Base-by-base conservation (phyloP, 202 grass and related monocot genomes). In the Zoysia matrella region DNA sequence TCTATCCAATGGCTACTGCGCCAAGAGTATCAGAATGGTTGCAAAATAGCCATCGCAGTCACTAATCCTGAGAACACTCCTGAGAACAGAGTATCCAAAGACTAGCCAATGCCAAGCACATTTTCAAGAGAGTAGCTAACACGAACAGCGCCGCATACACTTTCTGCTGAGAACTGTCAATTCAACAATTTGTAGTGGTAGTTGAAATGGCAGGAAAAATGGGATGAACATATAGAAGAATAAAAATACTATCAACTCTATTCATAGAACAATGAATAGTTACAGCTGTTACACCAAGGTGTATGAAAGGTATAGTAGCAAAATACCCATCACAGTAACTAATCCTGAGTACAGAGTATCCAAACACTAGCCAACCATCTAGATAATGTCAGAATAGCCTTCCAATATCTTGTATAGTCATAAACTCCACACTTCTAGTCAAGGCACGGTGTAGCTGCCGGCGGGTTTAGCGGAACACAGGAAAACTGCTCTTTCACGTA, bases 401-500 rank as follows among this genome's bases (percentile, higher is more conserved):
- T 62, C 58, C 22, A 11, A 36, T 12, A 11, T 47, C 13, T 36
- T 36, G 47, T 85, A 53, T 75, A 36, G 14, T 11, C 6, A 8
- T 1, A 36, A 44, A 63, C 18, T 4, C 54, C 30, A 36, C 30
- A 70, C 4, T 46, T 42, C 76, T 76, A 81, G 15, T 22, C 43
- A 71, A 71, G 43, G 60, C 46, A 45, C 11, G 75, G 69, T 58
- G 58, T 73, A 48, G 50, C 79, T 11, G 90, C 81, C 0, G 86
- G 88, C 11, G 83, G 64, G 44, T 55, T 80, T 48, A 87, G 39
- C 3, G 88, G 48, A 15, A 93, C 92, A 48, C 57, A n/a, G 2
- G 79, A 52, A 77, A 93, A 86, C 49, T 86, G 8, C 69, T 85
- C 81, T 1, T 7, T 16, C 0, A 66, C 16, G 39, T 95, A 98